Percentiles rank a stretch among this genome's conserved stretches.
Evolutionary conservation across 352 stramenopile genomes (phyloP).

Genomic region (Phytopythium montanum): DNA sequence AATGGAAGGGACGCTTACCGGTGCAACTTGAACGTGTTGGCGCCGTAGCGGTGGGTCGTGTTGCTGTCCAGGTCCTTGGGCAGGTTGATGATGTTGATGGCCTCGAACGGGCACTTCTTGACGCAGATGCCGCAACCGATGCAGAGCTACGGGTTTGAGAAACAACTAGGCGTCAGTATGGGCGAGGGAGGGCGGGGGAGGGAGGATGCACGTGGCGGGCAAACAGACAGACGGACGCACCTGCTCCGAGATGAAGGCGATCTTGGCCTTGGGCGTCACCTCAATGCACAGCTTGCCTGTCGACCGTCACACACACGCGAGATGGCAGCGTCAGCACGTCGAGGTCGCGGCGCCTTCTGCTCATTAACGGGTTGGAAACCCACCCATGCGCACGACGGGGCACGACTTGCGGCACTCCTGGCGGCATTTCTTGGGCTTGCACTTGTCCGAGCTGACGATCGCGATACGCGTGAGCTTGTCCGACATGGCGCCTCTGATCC

Average conservation of each 20-base stretch:
- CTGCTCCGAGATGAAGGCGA: constrained; percentile 97
- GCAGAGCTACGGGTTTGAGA: constrained; percentile 78
- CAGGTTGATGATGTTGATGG: constrained; percentile 99
- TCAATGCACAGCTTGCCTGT: constrained; percentile 99
- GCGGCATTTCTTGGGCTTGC: constrained; percentile 99
- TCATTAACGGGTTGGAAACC: too few species aligned
- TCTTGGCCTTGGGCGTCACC: constrained; percentile 94
- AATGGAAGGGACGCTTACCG: constrained; percentile 42
- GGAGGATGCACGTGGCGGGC: too few species aligned
- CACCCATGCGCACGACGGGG: constrained; percentile 96
- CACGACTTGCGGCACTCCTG: constrained; percentile 99
- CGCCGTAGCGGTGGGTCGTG: constrained; percentile 99
- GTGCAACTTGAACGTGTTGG: constrained; percentile 99
- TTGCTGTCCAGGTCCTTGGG: constrained; percentile 98
- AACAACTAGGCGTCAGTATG: background rate
- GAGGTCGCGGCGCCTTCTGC: too few species aligned
- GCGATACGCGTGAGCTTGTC: constrained; percentile 97
- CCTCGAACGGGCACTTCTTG: constrained; percentile 99
- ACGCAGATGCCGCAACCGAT: constrained; percentile 99
- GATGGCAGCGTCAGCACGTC: background rate
- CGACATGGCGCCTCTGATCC: constrained; percentile 55
- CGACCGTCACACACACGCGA: background rate
- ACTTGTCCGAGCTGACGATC: constrained; percentile 98
- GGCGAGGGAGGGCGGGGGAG: too few species aligned
- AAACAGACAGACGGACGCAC: too few species aligned